Conservation (phyloP, 345 rosid species). For the Lumnitzera racemosa region DNA sequence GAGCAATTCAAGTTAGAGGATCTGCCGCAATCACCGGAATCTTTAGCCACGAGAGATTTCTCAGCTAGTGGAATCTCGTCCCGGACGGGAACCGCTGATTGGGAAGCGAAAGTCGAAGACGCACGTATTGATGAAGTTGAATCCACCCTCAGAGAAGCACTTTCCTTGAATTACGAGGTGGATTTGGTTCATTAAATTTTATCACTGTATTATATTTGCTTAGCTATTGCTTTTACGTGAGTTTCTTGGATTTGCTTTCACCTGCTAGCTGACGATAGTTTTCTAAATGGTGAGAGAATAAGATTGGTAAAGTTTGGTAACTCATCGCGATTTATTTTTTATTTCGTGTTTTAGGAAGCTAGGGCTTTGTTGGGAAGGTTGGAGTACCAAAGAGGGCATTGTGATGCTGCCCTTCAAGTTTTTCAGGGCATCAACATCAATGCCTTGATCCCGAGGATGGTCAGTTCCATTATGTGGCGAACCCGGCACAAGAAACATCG, state of each 20-base stretch:
- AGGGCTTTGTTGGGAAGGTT: constrained; percentile 93
- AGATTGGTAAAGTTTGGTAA: background rate
- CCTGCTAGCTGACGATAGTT: too few species aligned
- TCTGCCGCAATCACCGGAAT: constrained; percentile 80
- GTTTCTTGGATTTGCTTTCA: too few species aligned
- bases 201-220: background rate
- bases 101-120: constrained; percentile 79
- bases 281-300: background rate
- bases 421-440: constrained; percentile 80
- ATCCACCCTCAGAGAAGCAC: constrained; percentile 93
- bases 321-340: constrained; percentile 6
- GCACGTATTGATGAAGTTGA: constrained; percentile 88
- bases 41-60: constrained; percentile 91
- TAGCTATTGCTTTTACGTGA: too few species aligned
- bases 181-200: background rate
- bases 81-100: constrained; percentile 41
- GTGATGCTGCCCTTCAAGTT: constrained; percentile 93
- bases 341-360: constrained; percentile 57
- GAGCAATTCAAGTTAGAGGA: constrained; percentile 91
- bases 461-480: constrained; percentile 54
- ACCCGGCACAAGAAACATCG: constrained; percentile 47
- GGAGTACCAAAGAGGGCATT: constrained; percentile 86
- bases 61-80: constrained; percentile 84
- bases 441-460: constrained; percentile 61
- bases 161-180: constrained; percentile 94